Base-by-base conservation (phyloP, 2,329 filamentous ascomycete genomes). In the Claviceps sp. region DNA sequence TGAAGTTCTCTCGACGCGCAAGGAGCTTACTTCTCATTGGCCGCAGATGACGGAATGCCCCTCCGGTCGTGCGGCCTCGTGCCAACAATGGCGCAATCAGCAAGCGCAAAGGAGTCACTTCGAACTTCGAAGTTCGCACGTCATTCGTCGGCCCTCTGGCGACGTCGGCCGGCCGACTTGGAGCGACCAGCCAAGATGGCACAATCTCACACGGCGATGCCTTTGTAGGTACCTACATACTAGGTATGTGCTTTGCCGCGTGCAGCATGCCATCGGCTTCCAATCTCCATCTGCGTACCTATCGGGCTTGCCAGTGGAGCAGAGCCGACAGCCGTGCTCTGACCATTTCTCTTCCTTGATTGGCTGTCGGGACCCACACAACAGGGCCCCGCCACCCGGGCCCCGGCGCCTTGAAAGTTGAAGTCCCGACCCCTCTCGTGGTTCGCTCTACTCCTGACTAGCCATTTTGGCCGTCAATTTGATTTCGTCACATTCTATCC, bases 81-180 rank as follows among this genome's bases (percentile, higher is more conserved):
- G 22, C 22, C 22, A 22, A 22, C 22, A 52, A 52, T 52, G 47
- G 51, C 47, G 51, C 47, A 49, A 52, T 43, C 34, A 5, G 8
- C 40, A 44, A 41, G 39, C 41, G 40, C 49, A 22, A 49, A 19
- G 16, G 26, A 17, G 37, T 47, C 26, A 16, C n/a, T 39, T 50
- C 22, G 22, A 22, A 16, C n/a, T 39, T 50, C 22, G 22, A 22
- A 22, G 22, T 22, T 22, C 22, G 51, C 51, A 52, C 51, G 51
- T 46, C 51, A 52, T 52, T 50, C 47, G 22, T 24, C 26, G 41
- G 34, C 8, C 26, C 26, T 30, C 26, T 30, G 26, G 26, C 26
- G 26, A 30, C 8, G 26, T 30, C 26, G 26, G 26, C 26, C 26
- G 7, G 26, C 24, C 24, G 24, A 6, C 24, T 26, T 26, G 24